Evolutionary conservation across 2,329 filamentous ascomycete species (phyloP).

Genomic region (Lojkania enalia): DNA sequence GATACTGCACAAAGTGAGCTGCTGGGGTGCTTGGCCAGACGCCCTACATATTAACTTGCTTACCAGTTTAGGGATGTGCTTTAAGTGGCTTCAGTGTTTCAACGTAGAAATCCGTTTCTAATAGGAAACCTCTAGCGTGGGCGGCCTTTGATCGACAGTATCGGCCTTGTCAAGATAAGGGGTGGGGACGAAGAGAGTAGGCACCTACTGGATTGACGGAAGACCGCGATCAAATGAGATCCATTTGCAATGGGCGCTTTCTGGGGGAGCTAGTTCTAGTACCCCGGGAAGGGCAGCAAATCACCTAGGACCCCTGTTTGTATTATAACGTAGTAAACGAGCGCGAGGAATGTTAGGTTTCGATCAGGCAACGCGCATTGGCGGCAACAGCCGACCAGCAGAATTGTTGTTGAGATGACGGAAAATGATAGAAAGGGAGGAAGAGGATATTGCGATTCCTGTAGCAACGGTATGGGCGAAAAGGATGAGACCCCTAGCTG

Average conservation of each 20-base stretch:
- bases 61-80: constrained; percentile 39
- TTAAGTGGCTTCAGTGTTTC: constrained; percentile 18
- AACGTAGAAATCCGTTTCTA: constrained; percentile 18
- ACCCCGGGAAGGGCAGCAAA: too few relatives aligned
- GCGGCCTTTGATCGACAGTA: constrained; percentile 22
- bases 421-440: too few relatives aligned
- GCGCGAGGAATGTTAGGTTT: too few relatives aligned
- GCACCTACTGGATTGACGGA: constrained; percentile 18
- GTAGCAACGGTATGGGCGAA: too few relatives aligned
- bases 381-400: too few relatives aligned
- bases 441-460: too few relatives aligned
- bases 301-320: too few relatives aligned
- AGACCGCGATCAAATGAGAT: constrained; percentile 17
- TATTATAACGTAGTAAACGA: too few relatives aligned
- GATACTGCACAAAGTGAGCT: constrained; percentile 22
- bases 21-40: constrained; percentile 31
- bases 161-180: constrained; percentile 15
- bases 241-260: constrained; percentile 12
- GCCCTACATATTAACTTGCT: constrained; percentile 36
- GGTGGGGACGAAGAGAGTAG: constrained; percentile 19
- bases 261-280: too few relatives aligned
- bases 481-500: too few relatives aligned
- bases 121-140: constrained; percentile 15
- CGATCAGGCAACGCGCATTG: too few relatives aligned
- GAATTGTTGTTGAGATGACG: too few relatives aligned